phyloP scores from a whole-genome alignment of 768 basidiomycete genomes.

The Podaxis pistillaris region DNA sequence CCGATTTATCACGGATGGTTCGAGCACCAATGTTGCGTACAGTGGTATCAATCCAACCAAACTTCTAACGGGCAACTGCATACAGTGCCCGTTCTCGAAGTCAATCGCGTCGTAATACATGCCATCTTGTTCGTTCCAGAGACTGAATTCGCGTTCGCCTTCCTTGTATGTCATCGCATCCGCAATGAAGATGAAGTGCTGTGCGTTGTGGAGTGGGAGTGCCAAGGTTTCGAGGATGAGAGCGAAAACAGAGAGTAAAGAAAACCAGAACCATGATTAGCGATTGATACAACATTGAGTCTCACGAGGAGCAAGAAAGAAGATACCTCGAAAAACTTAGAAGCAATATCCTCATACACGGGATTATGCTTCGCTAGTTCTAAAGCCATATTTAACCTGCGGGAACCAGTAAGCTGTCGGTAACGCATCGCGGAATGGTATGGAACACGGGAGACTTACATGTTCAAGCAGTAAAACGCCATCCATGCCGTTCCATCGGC shows the following conservation, averaged over 20 bases:
- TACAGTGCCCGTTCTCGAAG: slow-evolving; percentile 75
- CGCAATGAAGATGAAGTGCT: slow-evolving; percentile 98
- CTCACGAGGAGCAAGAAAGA: neutral
- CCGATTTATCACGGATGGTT: slow-evolving; percentile 83
- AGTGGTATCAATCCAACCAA: slow-evolving; percentile 98
- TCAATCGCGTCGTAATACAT: slow-evolving; percentile 99
- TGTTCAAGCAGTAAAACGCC: slow-evolving; percentile 98
- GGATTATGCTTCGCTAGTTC: slow-evolving; percentile 97
- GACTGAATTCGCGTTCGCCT: slow-evolving; percentile 73
- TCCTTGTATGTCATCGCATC: slow-evolving; percentile 96
- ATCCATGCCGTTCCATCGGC: slow-evolving; percentile 99
- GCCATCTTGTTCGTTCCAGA: slow-evolving; percentile 97
- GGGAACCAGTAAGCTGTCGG: slow-evolving; percentile 1
- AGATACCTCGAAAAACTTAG: slow-evolving; percentile 89
- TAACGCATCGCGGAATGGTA: neutral
- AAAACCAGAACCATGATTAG: slow-evolving; percentile 73
- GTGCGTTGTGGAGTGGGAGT: slow-evolving; percentile 13
- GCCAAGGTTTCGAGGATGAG: neutral
- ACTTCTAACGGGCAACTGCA: slow-evolving; percentile 91
- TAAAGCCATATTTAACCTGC: slow-evolving; percentile 92
- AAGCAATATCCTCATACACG: slow-evolving; percentile 98
- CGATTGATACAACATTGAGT: slow-evolving; percentile 85
- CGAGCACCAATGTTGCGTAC: slow-evolving; percentile 92
- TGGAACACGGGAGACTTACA: slow-evolving; percentile 46
- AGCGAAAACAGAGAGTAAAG: neutral